Evolutionary conservation across 2,329 filamentous ascomycete species (phyloP), one percentile per base, ranked within the genome.

Genomic region (Salinomyces thailandicus): DNA sequence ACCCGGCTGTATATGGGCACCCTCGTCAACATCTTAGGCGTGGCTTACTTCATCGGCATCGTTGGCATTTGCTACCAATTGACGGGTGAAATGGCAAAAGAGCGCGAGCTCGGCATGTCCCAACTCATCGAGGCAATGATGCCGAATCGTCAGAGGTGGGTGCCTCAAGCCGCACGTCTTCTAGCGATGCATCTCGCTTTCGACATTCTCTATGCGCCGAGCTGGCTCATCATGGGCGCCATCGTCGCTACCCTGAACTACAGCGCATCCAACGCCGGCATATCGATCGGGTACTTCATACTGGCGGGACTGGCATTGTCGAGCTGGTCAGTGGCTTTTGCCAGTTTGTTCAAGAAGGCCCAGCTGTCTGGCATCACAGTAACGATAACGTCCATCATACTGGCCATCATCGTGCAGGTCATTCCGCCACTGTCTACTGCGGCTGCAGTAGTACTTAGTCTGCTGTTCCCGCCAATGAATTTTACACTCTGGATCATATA

Each of bases 51-150:
- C 50, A 75, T 86, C 33, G 81, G 78, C 14, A 72, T 91, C 37
- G 77, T 91, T 31, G 85, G 84, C 37, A 73, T 94, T 17, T 80
- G 79, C 24, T 95, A 94, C 56, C 86, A 95, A 52, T 67, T 93
- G 38, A 84, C 85, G 0, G 87, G 87, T 6, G 77, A 87, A 50
- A 79, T 93, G 56, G 86, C 87, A 5, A 77, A 79, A 2, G 87
- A 95, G 61, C 71, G 87, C 38, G 87, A 95, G 63, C 68, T 77
- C 12, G 87, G 86, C 39, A 91, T 94, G 73, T 84, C 84, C 4
- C 83, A 86, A 44, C 68, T 95, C 18, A 76, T 95, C 29, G 87
- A 95, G 60, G 81, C 85, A 37, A 94, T 93, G 85, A 87, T 91
- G 69, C 81, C 84, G 1, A 83, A 83, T 37, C 70, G 71, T 37